Base-by-base conservation (phyloP, 305 asterid genomes). In the Euphrasia arctica region DNA sequence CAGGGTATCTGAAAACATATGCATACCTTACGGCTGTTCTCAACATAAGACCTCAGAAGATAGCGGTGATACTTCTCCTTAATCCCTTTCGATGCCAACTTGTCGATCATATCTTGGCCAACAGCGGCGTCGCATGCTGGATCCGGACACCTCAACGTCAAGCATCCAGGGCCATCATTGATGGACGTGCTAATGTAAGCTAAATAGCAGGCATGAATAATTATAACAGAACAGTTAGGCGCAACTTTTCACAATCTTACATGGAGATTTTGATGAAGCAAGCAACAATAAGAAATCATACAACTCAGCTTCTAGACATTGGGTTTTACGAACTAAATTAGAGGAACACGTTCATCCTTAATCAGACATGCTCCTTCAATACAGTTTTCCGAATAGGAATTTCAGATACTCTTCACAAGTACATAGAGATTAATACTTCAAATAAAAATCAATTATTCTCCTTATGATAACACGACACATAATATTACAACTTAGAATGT, bases 131-230 rank as follows among this genome's bases (percentile, higher is more conserved):
- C 80, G 59, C 98, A 91, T 9, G 91, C 79, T 36, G 91, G 98
- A 69, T 82, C 90, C 49, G 98, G 96, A 69, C 98, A 91, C 78
- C 91, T 85, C 79, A 88, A 71, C 64, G 66, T 79, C 81, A 91
- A 86, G 78, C 98, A 86, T 47, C 96, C 98, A 61, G 95, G 95
- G 58, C 98, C 98, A 74, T 84, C 95, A 59, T 80, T 80, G 75
- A 91, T 83, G 75, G 95, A 79, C 62, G 96, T 83, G 77, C 85
- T 83, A 65, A 91, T 78, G 74, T 91, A 91, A 77, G 91, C 98
- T 91, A 79, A 55, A 80, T 28, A 65, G 67, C 50, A 79, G 64
- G 62, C 50, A 78, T 13, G 70, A 12, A 55, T 63, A 58, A 34
- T 6, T 18, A 18, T 18, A 18, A 18, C 22, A 27, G 12, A 58